Evolutionary conservation across 768 basidiomycete genomes (phyloP), one percentile per base, ranked within the genome.

Genomic region (Suillus spraguei): DNA sequence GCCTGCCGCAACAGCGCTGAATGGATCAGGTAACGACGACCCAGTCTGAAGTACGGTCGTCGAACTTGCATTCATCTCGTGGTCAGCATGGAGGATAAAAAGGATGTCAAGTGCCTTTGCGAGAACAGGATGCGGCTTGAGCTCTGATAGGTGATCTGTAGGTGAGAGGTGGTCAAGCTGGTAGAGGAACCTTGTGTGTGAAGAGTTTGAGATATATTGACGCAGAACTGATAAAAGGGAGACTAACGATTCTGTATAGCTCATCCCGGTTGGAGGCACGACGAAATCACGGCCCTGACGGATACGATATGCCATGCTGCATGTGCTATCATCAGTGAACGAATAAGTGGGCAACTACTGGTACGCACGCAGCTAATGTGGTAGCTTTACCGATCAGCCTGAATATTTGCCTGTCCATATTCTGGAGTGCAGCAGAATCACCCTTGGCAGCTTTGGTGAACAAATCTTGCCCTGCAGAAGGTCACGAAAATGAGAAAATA

Each of bases 351-450:
- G 17, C n/a, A n/a, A n/a, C 22, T 13, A 28, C 35, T 22, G 59
- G 35, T 35, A 79, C 88, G 55, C 66, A 92, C 85, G 94, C 93
- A 65, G 94, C 94, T 46, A 96, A 80, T 0, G 93, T 94, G 6
- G 91, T 94, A 10, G 91, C 89, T 72, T 95, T 96, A 49, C 95
- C 94, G 60, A 95, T 91, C 6, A 95, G 77, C 67, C 94, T 81
- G 73, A 88, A 94, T 49, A 96, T 95, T 74, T 96, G 95, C 80
- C 93, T 94, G 75, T 96, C 95, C 90, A 97, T 92, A 53, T 85
- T 80, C 33, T 82, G 87, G 7, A 96, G 82, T 4, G 92, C 92
- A 0, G 72, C 81, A 35, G 79, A 73, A 72, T 89, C 84, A 8
- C 88, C 88, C 66, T 83, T 84, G 11, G 90, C 85, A 24, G 87